A percentile compares a stretch with the other conserved stretches of the same genome.
phyloP scores from a whole-genome alignment of 768 basidiomycete species.

The Suillus decipiens region DNA sequence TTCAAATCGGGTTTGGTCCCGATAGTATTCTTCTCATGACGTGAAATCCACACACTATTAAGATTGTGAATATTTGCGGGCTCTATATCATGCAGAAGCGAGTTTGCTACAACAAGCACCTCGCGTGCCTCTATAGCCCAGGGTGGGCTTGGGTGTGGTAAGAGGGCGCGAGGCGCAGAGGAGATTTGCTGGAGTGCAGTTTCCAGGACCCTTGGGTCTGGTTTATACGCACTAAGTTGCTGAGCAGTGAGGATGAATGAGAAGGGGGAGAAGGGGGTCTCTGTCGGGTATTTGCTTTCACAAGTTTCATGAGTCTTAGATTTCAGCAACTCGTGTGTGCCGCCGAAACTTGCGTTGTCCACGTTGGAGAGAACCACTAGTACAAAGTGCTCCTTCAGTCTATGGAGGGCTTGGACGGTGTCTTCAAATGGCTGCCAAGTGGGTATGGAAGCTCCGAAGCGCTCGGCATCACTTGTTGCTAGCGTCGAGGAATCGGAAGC shows the following conservation, averaged over 20 bases:
- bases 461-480: constrained; percentile 34
- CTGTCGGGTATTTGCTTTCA: constrained; percentile 40
- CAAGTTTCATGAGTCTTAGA: constrained; percentile 7
- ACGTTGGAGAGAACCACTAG: constrained; percentile 79
- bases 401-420: constrained; percentile 57
- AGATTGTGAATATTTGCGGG: constrained; percentile 62
- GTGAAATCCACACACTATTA: constrained; percentile 66
- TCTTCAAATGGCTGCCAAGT: constrained; percentile 72
- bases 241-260: constrained; percentile 70
- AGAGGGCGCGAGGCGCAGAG: constrained; percentile 16
- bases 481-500: neutral
- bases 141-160: constrained; percentile 21
- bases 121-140: constrained; percentile 36
- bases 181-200: constrained; percentile 30
- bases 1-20: constrained; percentile 42
- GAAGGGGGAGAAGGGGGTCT: constrained; percentile 55
- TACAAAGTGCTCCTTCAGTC: constrained; percentile 62
- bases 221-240: constrained; percentile 75
- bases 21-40: constrained; percentile 31
- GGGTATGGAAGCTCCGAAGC: constrained; percentile 61
- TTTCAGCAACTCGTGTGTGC: constrained; percentile 55
- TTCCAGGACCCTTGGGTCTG: constrained; percentile 46
- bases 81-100: constrained; percentile 64
- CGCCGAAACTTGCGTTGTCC: constrained; percentile 61
- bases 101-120: constrained; percentile 69